These are phyloP conservation scores for Radiomyces spectabilis DNA, from an alignment of 192 early-diverging fungal species.

Conservation along the genomic window DNA sequence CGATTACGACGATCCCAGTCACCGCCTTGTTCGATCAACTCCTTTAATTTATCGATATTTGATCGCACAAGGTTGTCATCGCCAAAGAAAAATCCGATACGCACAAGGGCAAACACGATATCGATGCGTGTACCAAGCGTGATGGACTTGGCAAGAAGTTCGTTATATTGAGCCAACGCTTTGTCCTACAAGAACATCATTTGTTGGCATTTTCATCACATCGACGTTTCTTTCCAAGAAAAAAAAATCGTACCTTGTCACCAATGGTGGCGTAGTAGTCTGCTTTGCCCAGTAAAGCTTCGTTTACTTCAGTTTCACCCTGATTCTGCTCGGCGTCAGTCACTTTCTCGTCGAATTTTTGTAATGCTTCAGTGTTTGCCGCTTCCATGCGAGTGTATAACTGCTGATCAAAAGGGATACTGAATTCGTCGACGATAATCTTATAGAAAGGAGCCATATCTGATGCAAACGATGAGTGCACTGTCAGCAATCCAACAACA, in stretches of 20 bases:
- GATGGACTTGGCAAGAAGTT: conserved; percentile 80
- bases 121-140: conserved; percentile 92
- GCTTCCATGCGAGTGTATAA: conserved; percentile 45
- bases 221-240: background rate
- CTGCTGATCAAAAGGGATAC: conserved; percentile 45
- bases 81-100: conserved; percentile 91
- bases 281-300: conserved; percentile 83
- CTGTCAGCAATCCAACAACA: no score
- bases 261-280: conserved; percentile 90
- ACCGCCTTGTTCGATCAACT: conserved; percentile 94
- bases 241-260: conserved; percentile 61
- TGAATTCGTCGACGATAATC: conserved; percentile 53
- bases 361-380: conserved; percentile 73
- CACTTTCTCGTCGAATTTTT: conserved; percentile 73
- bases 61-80: conserved; percentile 70
- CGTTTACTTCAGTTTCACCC: conserved; percentile 88
- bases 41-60: conserved; percentile 77
- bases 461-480: no score
- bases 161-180: conserved; percentile 75
- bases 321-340: conserved; percentile 89
- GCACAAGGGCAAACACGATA: conserved; percentile 84
- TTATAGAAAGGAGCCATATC: conserved; percentile 87
- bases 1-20: conserved; percentile 99
- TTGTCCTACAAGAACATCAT: conserved; percentile 57
- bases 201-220: background rate